Evolutionary conservation across 2,329 filamentous ascomycete species (phyloP), one percentile per base, ranked within the genome.

Genomic region (Capronia epimyces): DNA sequence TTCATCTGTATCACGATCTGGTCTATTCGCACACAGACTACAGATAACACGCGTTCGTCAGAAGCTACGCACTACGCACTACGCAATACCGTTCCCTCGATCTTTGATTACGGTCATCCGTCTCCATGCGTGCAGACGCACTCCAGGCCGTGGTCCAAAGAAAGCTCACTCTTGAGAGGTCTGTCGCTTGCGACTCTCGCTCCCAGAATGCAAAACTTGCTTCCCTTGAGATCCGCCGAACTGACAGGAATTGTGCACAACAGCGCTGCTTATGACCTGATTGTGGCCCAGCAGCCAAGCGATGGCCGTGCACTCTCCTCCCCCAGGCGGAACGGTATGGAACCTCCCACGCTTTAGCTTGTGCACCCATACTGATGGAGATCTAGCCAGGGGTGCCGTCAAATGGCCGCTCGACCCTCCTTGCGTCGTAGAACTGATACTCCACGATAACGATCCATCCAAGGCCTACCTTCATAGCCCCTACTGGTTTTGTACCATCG

Each of bases 331-430:
- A 46, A 51, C n/a, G 29, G 39, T 46, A 36, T 20, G 22, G 31
- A 29, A 24, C 10, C 16, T 39, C 4, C 34, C 13, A 37, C 25
- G 4, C 29, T 13, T 21, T 21, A 22, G 21, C 27, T 8, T 13
- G 7, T 15, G n/a, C n/a, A n/a, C n/a, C 12, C 29, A 27, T 8
- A n/a, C 20, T 46, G 20, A 46, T 16, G 21, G 13, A 21, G 15
- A 27, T 25, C 5, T 15, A 43, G 36, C 49, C 29, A 36, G 18
- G n/a, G 39, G 45, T 20, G 39, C 39, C 25, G 49, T 32, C 12
- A 52, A 34, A 39, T 22, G 37, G 43, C 21, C 43, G n/a, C 49
- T 52, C 15, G 49, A 52, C 18, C 49, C 49, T 43, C 49, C 49
- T 27, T 20, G 18, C 18, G 49, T 52, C 7, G 20, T 52, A 32